phyloP scores from a whole-genome alignment of 2,329 filamentous ascomycete genomes.

The Cyanodermella asteris region DNA sequence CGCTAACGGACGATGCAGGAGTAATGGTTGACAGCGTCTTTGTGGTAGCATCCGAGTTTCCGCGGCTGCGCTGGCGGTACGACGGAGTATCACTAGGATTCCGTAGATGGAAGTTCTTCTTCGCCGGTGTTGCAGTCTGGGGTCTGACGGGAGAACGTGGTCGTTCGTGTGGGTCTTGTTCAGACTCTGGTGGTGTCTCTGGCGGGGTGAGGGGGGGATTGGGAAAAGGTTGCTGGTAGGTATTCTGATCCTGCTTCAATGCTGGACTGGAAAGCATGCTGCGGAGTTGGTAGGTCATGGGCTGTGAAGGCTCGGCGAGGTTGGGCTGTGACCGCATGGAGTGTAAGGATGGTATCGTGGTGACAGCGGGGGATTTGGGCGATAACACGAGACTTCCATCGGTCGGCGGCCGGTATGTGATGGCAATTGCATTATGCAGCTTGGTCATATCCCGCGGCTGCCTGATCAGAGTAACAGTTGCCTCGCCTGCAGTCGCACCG shows the following conservation, averaged over 20 bases:
- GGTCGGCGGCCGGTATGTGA: slow-evolving; percentile 44
- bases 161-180: no score
- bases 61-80: no score
- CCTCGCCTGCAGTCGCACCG: slow-evolving; percentile 37
- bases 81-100: no score
- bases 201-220: slow-evolving; percentile 2
- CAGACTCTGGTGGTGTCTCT: not conserved
- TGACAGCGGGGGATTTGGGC: no score
- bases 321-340: not conserved
- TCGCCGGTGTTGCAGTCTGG: no score
- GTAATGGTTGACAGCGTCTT: no score
- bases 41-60: no score
- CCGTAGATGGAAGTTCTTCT: no score
- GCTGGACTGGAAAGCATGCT: no score
- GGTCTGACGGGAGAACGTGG: not conserved
- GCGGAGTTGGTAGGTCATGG: not conserved
- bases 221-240: no score
- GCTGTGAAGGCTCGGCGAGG: slow-evolving; percentile 1
- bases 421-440: slow-evolving; percentile 44
- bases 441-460: slow-evolving; percentile 38
- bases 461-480: slow-evolving; percentile 47
- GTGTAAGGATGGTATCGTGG: slow-evolving; percentile 2
- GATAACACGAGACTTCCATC: slow-evolving; percentile 7
- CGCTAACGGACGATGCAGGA: no score
- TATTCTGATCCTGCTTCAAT: no score